Percentiles rank a stretch among this genome's conserved stretches.
Evolutionary conservation across 2,329 filamentous ascomycete genomes (phyloP).

Genomic region (Ceratocystis diversiconidia): DNA sequence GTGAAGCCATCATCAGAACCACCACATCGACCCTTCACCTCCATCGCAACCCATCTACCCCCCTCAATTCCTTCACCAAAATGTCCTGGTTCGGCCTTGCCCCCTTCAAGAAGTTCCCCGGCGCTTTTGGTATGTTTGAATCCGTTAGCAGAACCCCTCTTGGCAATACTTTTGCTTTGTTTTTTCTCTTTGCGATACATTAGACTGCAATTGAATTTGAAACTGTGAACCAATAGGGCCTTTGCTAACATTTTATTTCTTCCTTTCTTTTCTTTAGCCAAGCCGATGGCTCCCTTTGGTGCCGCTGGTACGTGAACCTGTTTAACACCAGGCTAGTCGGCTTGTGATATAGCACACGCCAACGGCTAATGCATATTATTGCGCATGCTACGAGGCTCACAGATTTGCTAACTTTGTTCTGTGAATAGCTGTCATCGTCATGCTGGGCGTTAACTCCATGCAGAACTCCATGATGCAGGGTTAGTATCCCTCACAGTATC

Average conservation of each 20-base stretch:
- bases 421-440: conserved; percentile 60
- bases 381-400: conserved; percentile 5
- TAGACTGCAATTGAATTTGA: neutral
- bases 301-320: conserved; percentile 55
- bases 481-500: conserved; percentile 31
- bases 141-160: neutral
- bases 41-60: conserved; percentile 24
- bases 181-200: neutral
- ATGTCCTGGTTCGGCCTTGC: conserved; percentile 59
- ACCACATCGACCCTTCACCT: conserved; percentile 22
- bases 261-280: conserved; percentile 41
- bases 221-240: conserved; percentile 18
- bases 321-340: too few species aligned
- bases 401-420: conserved; percentile 11
- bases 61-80: conserved; percentile 33
- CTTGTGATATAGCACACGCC: too few species aligned
- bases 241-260: conserved; percentile 22
- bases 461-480: conserved; percentile 64
- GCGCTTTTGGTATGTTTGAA: conserved; percentile 55
- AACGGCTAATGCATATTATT: neutral
- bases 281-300: conserved; percentile 88
- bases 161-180: neutral
- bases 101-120: conserved; percentile 65
- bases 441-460: conserved; percentile 80
- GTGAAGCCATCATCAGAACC: conserved; percentile 25